Evolutionary conservation across 192 early-diverging fungal genomes (phyloP), one percentile per base, ranked within the genome.

Genomic region (Pilobolus umbonatus): DNA sequence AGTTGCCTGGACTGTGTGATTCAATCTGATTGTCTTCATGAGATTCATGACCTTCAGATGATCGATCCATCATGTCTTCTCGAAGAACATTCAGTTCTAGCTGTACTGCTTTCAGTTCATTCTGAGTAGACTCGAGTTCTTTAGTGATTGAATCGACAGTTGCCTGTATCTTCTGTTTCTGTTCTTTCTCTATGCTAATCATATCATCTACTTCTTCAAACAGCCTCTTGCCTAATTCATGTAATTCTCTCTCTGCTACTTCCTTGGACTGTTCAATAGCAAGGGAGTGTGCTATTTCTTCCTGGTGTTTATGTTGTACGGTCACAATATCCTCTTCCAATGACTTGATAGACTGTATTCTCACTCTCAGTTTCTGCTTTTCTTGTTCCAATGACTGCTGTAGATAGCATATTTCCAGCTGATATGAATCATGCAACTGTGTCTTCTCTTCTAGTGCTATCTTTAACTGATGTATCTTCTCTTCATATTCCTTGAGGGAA

Each of bases 131-230:
- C 22, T 69, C 65, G 29, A 93, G 55, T 55, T 88, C 73, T 15
- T 76, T 38, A 40, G 75, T 77, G 26, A 86, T 71, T 19, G 45
- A 45, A 48, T 71, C 80, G 45, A 64, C 71, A 53, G 44, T 67
- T 46, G 68, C 45, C 55, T 77, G 72, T 39, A 68, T 74, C 29
- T 76, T 61, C 32, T 75, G 63, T 42, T 72, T 57, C 39, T 79
- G 69, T 38, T 79, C 58, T 7, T 87, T 86, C 58, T 93, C 90
- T 10, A 72, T 64, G 1, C 84, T 82, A 8, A 95, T 90, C 84
- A 95, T 83, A 3, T 74, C 76, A 49, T 95, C 93, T 2, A 91
- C 95, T 68, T 96, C 90, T 51, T 93, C 89, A 70, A 98, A 93
- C 19, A 98, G 69, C 29, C 80, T 80, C 25, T 80, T 77, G 12